phyloP scores from a whole-genome alignment of 2,329 filamentous ascomycete genomes.

The Curvularia eragrostidis region DNA sequence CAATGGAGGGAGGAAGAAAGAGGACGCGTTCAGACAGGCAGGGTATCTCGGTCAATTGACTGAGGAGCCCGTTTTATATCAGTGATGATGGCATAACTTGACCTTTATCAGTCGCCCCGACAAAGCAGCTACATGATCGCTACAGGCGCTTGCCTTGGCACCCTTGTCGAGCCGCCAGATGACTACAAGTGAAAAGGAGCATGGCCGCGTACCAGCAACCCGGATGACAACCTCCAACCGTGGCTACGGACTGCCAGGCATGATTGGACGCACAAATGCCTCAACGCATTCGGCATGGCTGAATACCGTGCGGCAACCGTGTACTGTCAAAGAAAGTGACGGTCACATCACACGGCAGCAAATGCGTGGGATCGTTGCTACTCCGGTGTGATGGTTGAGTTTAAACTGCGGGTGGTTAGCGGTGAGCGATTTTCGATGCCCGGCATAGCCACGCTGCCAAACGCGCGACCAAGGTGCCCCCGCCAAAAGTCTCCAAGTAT shows the following conservation, averaged over 20 bases:
- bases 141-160: not conserved
- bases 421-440: conserved; percentile 32
- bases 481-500: conserved; percentile 8
- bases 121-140: not conserved
- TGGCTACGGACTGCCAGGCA: conserved; percentile 11
- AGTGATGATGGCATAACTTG: not conserved
- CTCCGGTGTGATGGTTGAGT: conserved; percentile 15
- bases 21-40: conserved; percentile 6
- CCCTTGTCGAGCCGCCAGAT: not conserved
- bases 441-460: conserved; percentile 28
- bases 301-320: conserved; percentile 18
- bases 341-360: conserved; percentile 9
- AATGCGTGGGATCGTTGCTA: conserved; percentile 21
- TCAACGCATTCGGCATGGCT: conserved; percentile 19
- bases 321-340: conserved; percentile 17
- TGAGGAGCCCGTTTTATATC: not conserved
- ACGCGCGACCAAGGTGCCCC: conserved; percentile 11
- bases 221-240: not conserved
- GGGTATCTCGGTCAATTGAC: no score
- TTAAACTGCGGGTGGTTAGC: conserved; percentile 35
- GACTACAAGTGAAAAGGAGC: conserved; percentile 3
- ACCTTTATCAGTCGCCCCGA: not conserved
- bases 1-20: conserved; percentile 12
- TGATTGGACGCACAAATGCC: conserved; percentile 37
- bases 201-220: not conserved